Conservation (phyloP, 768 basidiomycete genomes). For the Auriscalpium microsporum region DNA sequence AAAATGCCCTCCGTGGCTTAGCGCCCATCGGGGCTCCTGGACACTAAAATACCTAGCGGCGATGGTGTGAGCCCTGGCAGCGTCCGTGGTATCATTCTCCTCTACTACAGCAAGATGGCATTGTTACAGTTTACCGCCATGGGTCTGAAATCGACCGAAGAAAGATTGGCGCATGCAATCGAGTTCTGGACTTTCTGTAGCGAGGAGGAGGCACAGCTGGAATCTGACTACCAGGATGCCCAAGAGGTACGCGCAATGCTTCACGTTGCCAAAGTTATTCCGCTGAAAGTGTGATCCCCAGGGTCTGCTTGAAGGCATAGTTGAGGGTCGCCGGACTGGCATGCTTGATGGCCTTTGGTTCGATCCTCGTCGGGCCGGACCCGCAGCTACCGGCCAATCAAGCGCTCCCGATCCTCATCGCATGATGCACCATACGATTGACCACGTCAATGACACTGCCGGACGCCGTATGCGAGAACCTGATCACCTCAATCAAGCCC, state of each 20-base stretch:
- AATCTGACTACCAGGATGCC: too few relatives aligned
- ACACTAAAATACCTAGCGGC: too few relatives aligned
- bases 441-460: conserved; percentile 91
- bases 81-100: conserved; percentile 62
- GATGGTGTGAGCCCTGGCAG: too few relatives aligned
- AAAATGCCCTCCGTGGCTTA: too few relatives aligned
- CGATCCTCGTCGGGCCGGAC: conserved; percentile 95
- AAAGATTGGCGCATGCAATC: conserved; percentile 91
- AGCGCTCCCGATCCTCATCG: conserved; percentile 87
- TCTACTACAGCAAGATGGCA: conserved; percentile 99
- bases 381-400: conserved; percentile 85
- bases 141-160: conserved; percentile 93
- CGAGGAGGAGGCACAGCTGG: too few relatives aligned
- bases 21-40: too few relatives aligned
- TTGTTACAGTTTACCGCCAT: conserved; percentile 80
- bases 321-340: conserved; percentile 80
- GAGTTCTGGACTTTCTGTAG: conserved; percentile 99
- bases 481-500: conserved; percentile 82
- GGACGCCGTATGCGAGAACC: conserved; percentile 94
- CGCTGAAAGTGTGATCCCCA: conserved; percentile 22
- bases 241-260: too few relatives aligned
- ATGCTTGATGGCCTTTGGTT: conserved; percentile 94
- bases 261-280: too few relatives aligned
- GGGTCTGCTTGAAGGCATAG: conserved; percentile 87
- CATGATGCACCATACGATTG: conserved; percentile 84